Percentiles rank a stretch among this genome's conserved stretches.
Evolutionary conservation across 768 basidiomycete genomes (phyloP).

Genomic region (Hemileccinum rubropunctum): DNA sequence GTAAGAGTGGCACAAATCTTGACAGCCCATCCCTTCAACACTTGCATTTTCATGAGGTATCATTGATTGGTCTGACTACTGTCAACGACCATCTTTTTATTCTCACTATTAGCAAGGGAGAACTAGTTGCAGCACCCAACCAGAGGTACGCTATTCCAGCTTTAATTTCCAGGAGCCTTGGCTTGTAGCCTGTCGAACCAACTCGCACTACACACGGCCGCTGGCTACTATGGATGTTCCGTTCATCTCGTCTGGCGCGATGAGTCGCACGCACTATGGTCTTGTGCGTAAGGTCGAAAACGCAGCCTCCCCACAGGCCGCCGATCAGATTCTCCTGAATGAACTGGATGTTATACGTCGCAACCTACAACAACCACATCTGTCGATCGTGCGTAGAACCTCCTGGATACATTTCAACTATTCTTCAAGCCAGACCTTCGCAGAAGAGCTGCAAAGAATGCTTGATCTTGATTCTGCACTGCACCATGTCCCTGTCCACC

Average conservation of each 20-base stretch:
- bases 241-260: conserved; percentile 74
- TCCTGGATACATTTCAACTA: not conserved
- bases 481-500: conserved; percentile 49
- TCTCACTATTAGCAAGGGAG: not conserved
- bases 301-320: conserved; percentile 51
- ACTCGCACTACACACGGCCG: too few species aligned
- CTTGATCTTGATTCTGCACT: conserved; percentile 70
- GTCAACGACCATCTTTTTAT: conserved; percentile 1
- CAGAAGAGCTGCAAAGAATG: conserved; percentile 67
- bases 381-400: conserved; percentile 51
- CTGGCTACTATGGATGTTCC: conserved; percentile 72
- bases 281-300: conserved; percentile 73
- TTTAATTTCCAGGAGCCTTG: too few species aligned
- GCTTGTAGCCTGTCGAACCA: too few species aligned
- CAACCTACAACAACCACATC: conserved; percentile 46
- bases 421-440: conserved; percentile 3
- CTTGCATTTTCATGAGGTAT: not conserved
- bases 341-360: conserved; percentile 59
- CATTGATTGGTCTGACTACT: not conserved
- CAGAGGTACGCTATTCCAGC: conserved; percentile 17
- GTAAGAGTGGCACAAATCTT: not conserved
- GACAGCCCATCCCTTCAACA: too few species aligned
- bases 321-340: conserved; percentile 56
- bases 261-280: conserved; percentile 71
- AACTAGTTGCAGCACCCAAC: conserved; percentile 8